Conservation (phyloP, 1,284 basidiomycete species). For the Naganishia sp. region DNA sequence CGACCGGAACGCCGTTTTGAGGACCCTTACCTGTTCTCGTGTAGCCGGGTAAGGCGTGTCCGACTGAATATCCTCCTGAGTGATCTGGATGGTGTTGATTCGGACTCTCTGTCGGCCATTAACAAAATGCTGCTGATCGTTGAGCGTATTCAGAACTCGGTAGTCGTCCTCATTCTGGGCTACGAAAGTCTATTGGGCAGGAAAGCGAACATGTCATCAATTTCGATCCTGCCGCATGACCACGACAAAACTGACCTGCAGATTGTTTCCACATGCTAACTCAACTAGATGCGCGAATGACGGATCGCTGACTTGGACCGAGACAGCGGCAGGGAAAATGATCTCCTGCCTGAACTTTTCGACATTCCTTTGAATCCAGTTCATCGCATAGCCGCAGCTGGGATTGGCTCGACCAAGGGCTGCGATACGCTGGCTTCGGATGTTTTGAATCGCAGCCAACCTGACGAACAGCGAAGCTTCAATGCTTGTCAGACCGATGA, state of each 20-base stretch:
- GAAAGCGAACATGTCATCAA: constrained; percentile 18
- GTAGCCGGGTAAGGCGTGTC: constrained; percentile 17
- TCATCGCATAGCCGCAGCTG: constrained; percentile 63
- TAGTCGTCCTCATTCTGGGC: constrained; percentile 83
- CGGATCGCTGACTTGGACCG: constrained; percentile 68
- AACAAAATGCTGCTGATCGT: constrained; percentile 60
- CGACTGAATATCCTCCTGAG: constrained; percentile 21
- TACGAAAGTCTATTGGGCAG: constrained; percentile 71
- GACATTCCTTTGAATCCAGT: constrained; percentile 74
- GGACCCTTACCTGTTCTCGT: constrained; percentile 16
- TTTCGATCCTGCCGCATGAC: not conserved
- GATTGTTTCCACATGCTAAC: constrained; percentile 63
- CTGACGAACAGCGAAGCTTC: constrained; percentile 50
- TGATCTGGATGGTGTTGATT: constrained; percentile 30
- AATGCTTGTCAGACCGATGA: not conserved
- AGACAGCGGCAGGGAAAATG: constrained; percentile 79
- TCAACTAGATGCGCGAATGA: constrained; percentile 73
- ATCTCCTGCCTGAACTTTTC: constrained; percentile 73
- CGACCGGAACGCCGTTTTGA: not conserved
- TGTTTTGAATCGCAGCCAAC: constrained; percentile 63
- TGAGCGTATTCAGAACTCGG: constrained; percentile 63
- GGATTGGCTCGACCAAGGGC: constrained; percentile 59
- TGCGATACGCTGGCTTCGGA: constrained; percentile 56
- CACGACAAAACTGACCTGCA: constrained; percentile 60
- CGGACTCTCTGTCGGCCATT: constrained; percentile 20